A percentile compares a stretch with the other conserved stretches of the same genome.
These are phyloP conservation scores for Termitomyces sp. DNA, from an alignment of 768 basidiomycete genomes.

Conservation along the genomic window DNA sequence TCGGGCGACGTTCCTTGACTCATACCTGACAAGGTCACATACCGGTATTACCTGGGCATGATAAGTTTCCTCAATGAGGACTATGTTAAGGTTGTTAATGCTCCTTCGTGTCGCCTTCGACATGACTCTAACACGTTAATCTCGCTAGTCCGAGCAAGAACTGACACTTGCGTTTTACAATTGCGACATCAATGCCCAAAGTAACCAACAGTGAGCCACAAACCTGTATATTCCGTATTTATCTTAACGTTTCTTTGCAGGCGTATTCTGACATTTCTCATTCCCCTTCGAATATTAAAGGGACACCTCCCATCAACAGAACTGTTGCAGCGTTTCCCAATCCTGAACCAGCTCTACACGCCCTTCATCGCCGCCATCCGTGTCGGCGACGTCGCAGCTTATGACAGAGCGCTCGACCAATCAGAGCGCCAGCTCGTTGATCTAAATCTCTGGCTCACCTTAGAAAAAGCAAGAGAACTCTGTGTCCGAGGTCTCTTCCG, in stretches of 20 bases:
- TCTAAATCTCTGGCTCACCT: conserved; percentile 79
- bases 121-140: conserved; percentile 1
- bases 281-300: conserved; percentile 84
- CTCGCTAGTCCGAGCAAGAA: conserved; percentile 73
- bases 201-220: conserved; percentile 76
- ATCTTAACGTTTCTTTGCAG: conserved; percentile 36
- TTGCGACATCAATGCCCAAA: conserved; percentile 66
- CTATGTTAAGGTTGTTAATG: conserved; percentile 65
- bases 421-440: conserved; percentile 78
- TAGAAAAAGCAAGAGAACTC: conserved; percentile 87
- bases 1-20: conserved; percentile 7
- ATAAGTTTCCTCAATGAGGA: conserved; percentile 92
- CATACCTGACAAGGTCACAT: conserved; percentile 69
- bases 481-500: conserved; percentile 84
- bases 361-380: conserved; percentile 84
- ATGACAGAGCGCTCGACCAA: conserved; percentile 73
- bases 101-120: background rate
- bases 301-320: conserved; percentile 80
- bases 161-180: conserved; percentile 84
- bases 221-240: background rate
- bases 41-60: conserved; percentile 93
- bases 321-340: conserved; percentile 72
- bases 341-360: conserved; percentile 66
- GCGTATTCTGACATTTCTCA: conserved; percentile 86
- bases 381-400: conserved; percentile 72